Evolutionary conservation across 2,329 filamentous ascomycete genomes (phyloP), one percentile per base, ranked within the genome.

Genomic region (Periconia digitata): DNA sequence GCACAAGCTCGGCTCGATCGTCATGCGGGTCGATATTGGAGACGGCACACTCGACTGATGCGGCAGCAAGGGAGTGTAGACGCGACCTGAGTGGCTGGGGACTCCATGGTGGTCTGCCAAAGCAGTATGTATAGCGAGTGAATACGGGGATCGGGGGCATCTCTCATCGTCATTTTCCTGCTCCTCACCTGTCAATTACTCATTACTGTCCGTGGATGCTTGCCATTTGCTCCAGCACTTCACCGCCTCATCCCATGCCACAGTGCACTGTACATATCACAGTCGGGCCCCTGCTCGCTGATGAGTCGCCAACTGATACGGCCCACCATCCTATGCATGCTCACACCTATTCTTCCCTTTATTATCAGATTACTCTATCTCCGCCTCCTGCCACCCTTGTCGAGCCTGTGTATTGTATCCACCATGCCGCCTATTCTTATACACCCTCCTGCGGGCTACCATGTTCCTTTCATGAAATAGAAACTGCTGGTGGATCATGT

Each of bases 1-100:
- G 27, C 27, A 15, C 27, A 32, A 32, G 27, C 27, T 32, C 27
- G 27, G 27, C 27, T n/a, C 42, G n/a, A 20, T 6, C 40, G 22
- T 20, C 18, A n/a, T 63, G 63, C 62, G 63, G 51, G 61, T 56
- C 58, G 63, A 64, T 67, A 67, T 67, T 67, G 63, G 56, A 56
- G 48, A 62, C 63, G 64, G 63, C 64, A 66, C 62, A 64, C 56
- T 54, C 55, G 44, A 54, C 59, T 47, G 45, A 55, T 58, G 47
- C 62, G 64, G 64, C 60, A 66, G 51, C 54, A 32, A 32, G 27
- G 27, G 49, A 56, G 55, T 34, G 58, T 55, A 53, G 63, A 53
- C 42, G 53, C 60, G 50, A 53, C 50, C 37, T 57, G 50, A 53
- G 24, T 51, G 51, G 54, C 40, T 47, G 40, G 43, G 38, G 42